These are phyloP conservation scores for Grosmannia penicillata DNA, from an alignment of 2,329 filamentous ascomycete genomes.

Conservation along the genomic window DNA sequence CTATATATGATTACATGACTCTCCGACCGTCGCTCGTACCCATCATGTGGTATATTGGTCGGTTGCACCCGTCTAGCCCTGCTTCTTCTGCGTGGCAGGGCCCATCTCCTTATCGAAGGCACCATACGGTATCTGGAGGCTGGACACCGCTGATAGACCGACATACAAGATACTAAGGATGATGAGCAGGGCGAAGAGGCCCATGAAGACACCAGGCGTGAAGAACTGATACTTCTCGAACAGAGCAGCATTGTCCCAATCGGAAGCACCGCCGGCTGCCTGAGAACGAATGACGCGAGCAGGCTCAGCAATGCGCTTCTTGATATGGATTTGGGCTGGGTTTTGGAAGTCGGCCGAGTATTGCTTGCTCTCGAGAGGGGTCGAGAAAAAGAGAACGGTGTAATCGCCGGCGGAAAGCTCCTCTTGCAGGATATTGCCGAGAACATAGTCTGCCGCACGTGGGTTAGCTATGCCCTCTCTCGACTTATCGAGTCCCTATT, in stretches of 20 bases:
- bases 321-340: conserved; percentile 56
- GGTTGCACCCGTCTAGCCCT: conserved; percentile 25
- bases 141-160: conserved; percentile 60
- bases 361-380: conserved; percentile 32
- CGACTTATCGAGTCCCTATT: no score
- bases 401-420: conserved; percentile 32
- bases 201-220: conserved; percentile 85
- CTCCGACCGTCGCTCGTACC: no score
- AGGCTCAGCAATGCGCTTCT: conserved; percentile 32
- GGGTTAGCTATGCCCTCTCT: not conserved
- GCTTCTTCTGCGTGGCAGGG: conserved; percentile 75
- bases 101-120: conserved; percentile 96
- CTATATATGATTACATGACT: no score
- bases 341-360: conserved; percentile 55
- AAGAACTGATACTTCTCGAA: conserved; percentile 96
- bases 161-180: conserved; percentile 66
- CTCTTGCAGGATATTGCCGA: conserved; percentile 32
- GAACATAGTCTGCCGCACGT: conserved; percentile 28
- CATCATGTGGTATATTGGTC: no score
- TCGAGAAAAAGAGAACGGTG: conserved; percentile 64
- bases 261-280: conserved; percentile 20
- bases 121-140: conserved; percentile 79
- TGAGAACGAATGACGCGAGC: conserved; percentile 15
- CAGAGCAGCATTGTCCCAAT: conserved; percentile 34
- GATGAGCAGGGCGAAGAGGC: conserved; percentile 53